These are phyloP conservation scores for Saraca asoca DNA, from an alignment of 331 rosid species.

Conservation along the genomic window DNA sequence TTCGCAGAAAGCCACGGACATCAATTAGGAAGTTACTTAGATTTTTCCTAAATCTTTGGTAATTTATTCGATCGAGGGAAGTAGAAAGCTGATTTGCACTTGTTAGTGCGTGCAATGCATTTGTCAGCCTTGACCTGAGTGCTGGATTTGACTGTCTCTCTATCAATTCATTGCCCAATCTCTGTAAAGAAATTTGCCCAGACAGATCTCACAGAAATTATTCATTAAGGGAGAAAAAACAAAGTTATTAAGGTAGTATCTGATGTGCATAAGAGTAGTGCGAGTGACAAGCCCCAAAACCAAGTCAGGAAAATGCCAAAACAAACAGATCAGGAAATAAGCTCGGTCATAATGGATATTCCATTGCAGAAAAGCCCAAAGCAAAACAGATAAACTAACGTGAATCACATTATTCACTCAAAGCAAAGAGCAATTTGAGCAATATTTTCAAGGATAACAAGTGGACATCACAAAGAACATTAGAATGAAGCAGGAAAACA, in stretches of 20 bases:
- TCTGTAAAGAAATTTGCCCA: conserved; percentile 50
- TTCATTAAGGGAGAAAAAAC: not conserved
- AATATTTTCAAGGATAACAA: not conserved
- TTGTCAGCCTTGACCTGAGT: conserved; percentile 69
- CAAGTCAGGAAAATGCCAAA: not conserved
- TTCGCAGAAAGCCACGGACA: conserved; percentile 83
- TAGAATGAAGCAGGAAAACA: not conserved
- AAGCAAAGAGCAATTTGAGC: conserved; percentile 2
- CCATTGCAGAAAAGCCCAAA: not conserved
- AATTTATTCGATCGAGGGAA: conserved; percentile 77
- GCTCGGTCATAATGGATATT: not conserved
- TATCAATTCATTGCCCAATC: conserved; percentile 72
- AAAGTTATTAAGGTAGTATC: not conserved
- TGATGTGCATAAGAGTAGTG: not conserved
- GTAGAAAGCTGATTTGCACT: conserved; percentile 80
- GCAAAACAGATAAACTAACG: not conserved
- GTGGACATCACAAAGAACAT: no score
- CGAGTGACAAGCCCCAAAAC: not conserved
- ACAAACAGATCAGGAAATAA: conserved; percentile 1
- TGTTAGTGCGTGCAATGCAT: conserved; percentile 75
- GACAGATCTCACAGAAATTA: conserved; percentile 22
- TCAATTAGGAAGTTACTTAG: conserved; percentile 68
- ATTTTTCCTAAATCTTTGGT: conserved; percentile 88
- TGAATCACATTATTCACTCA: conserved; percentile 5
- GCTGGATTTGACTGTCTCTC: conserved; percentile 67